Evolutionary conservation across 495 filamentous ascomycete species (phyloP).

Genomic region (Diplogelasinospora grovesii): DNA sequence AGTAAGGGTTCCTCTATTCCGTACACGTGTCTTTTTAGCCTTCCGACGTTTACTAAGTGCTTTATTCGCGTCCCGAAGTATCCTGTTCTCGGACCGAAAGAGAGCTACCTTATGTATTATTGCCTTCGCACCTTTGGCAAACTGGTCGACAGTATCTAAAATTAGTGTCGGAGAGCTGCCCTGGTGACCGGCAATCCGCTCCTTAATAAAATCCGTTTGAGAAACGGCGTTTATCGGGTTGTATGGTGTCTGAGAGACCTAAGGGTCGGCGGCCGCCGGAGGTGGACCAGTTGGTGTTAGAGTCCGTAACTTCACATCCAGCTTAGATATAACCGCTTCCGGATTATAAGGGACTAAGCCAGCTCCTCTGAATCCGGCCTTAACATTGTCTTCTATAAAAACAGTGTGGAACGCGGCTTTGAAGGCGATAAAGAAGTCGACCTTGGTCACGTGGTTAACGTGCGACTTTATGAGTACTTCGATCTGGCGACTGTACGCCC

Average conservation of each 20-base stretch:
- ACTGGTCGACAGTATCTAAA: no score
- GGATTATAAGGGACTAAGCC: neutral
- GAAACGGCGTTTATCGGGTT: neutral
- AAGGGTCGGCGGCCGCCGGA: neutral
- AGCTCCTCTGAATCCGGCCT: neutral
- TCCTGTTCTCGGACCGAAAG: no score
- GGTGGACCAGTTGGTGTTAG: neutral
- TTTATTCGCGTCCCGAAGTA: no score
- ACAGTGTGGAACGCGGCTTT: neutral
- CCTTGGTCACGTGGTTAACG: neutral
- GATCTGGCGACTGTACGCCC: neutral
- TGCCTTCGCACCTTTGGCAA: no score
- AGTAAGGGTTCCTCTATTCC: no score
- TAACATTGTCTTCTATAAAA: neutral
- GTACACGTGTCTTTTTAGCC: no score
- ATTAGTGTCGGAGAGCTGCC: no score
- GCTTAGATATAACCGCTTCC: neutral
- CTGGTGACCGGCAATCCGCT: slow-evolving; percentile 1
- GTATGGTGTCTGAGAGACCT: neutral
- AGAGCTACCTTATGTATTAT: no score
- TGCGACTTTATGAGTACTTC: neutral
- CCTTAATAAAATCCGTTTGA: neutral
- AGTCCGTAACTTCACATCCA: slow-evolving; percentile 1
- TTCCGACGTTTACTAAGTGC: no score
- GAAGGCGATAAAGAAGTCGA: slow-evolving; percentile 1